A percentile compares a stretch with the other conserved stretches of the same genome.
Evolutionary conservation across 768 basidiomycete genomes (phyloP).

Genomic region (Mycena haematopus): DNA sequence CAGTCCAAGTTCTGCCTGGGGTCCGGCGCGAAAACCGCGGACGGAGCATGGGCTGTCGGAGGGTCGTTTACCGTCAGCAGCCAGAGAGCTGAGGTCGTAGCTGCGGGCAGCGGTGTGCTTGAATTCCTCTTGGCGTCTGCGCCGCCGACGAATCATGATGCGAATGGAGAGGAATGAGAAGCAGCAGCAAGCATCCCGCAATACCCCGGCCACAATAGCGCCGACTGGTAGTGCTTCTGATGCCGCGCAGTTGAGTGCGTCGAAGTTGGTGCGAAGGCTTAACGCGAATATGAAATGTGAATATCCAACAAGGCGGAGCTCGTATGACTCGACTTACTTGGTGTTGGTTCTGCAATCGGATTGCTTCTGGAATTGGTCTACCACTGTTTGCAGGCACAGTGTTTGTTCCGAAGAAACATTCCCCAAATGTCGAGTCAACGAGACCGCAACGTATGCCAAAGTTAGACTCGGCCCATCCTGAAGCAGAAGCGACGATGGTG

Average conservation of each 20-base stretch:
- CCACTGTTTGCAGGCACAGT: neutral
- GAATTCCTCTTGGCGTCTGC: neutral
- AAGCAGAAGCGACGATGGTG: neutral
- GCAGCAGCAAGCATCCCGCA: neutral
- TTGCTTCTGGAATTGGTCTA: neutral
- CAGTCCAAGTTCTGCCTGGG: neutral
- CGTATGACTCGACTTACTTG: neutral
- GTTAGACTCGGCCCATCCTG: neutral
- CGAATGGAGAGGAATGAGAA: neutral
- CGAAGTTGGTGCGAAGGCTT: neutral
- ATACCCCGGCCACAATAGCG: neutral
- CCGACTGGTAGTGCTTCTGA: neutral
- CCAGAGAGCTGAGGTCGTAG: conserved; percentile 1
- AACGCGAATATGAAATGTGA: neutral
- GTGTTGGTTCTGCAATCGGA: neutral
- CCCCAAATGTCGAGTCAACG: neutral
- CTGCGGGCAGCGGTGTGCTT: neutral
- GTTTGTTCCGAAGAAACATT: neutral
- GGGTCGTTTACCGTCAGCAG: too few relatives aligned
- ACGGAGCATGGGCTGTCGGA: neutral
- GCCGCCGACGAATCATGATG: neutral
- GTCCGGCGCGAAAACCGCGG: neutral
- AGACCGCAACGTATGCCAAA: neutral
- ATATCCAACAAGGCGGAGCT: too few relatives aligned
- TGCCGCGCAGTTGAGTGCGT: neutral